Evolutionary conservation across 805 yeast species (phyloP), one percentile per base, ranked within the genome.

Genomic region (Phaffomyces opuntiae): DNA sequence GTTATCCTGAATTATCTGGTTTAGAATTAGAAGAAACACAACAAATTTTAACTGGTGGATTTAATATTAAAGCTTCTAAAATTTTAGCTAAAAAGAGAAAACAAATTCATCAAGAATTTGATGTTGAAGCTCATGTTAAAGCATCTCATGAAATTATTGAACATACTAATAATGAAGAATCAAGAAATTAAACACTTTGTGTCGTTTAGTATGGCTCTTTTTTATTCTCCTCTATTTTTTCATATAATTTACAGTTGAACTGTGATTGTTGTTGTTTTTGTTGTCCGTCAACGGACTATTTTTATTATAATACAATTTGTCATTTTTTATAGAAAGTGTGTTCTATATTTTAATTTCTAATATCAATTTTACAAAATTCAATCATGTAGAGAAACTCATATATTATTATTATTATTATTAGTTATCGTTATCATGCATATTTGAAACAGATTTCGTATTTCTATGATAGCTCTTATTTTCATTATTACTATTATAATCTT

Each of bases 21-120:
- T 75, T 91, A 60, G 89, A 87, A 57, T 72, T 91, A 49, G 99
- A 93, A 65, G 97, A 91, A 67, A 87, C 95, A 40, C 95, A 90
- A 56, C 75, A 77, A 44, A 73, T 91, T 17, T 74, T 91, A 52
- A 73, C 82, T 35, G 85, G 82, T 50, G 98, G 98, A 1, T 91
- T 91, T 72, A 85, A 87, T 56, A 87, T 93, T 53, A 81, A 78
- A 57, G 77, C 77, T 38, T 78, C 87, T 1, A 64, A 74, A 50
- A 68, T 65, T 42, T 59, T 82, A 52, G 84, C 85, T 36, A 69
- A 72, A 48, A 72, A 77, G 59, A 61, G 63, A 49, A 59, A 62
- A 48, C 53, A 49, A 36, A 50, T 47, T 17, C 45, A 49, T 37
- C 48, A 49, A 38, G 44, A 49, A 21, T 25, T 52, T 19, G 62